Conservation (phyloP, 2,329 filamentous ascomycete species). For the Seiridium unicorne region DNA sequence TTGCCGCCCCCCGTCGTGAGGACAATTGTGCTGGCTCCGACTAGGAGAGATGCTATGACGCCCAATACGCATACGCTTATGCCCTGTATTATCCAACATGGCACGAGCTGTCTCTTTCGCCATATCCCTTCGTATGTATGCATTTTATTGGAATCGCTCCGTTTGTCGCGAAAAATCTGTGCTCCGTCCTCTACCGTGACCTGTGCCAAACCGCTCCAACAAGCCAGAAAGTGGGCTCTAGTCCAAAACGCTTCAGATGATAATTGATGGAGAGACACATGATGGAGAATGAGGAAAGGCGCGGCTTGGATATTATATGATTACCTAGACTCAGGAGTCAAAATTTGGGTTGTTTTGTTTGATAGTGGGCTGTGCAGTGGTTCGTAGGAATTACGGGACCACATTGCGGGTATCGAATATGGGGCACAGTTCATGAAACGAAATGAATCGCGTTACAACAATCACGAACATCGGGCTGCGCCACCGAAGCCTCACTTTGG, state of each 20-base stretch:
- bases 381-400: neutral
- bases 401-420: neutral
- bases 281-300: too few species aligned
- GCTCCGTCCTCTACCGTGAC: too few species aligned
- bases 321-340: neutral
- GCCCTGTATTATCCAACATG: constrained; percentile 16
- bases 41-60: constrained; percentile 8
- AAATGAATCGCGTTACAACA: neutral
- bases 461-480: neutral
- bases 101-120: constrained; percentile 15
- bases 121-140: constrained; percentile 12
- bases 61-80: constrained; percentile 7
- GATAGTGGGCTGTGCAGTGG: neutral
- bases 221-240: too few species aligned
- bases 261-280: too few species aligned
- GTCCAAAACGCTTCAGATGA: too few species aligned
- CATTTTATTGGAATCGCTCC: too few species aligned
- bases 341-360: neutral
- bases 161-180: too few species aligned
- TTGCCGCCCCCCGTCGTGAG: neutral
- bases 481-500: neutral
- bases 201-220: too few species aligned
- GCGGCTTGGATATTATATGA: neutral
- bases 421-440: neutral
- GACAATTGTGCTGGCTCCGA: constrained; percentile 2